Evolutionary conservation across 371 early-diverging fungal species (phyloP), one percentile per base, ranked within the genome.

Genomic region (Mortierella sp.): DNA sequence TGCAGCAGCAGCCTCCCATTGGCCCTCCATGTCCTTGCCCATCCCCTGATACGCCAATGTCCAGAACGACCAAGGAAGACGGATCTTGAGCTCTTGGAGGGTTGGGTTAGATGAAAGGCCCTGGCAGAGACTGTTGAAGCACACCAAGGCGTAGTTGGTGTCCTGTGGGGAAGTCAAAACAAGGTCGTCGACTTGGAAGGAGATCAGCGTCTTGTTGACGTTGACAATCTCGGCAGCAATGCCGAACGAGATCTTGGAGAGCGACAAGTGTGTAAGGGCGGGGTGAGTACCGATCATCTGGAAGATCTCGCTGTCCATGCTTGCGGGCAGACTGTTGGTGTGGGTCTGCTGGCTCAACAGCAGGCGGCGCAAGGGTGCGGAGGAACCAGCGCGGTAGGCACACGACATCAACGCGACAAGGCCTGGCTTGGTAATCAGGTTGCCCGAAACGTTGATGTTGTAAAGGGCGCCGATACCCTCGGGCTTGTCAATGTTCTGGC

Each of bases 391-490:
- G 14, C 72, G 79, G 34, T 72, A 61, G 46, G 80, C 55, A 37
- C 69, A 71, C 46, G 50, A 74, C 81, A 84, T 80, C 40, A 84
- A 11, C 8, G 64, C 75, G 19, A 74, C 34, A 28, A 84, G 70
- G 28, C 80, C 84, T 0, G 84, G 71, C 71, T 84, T 84, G 34
- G 84, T 74, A 46, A 84, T 75, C 37, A 73, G 77, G 51, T 84
- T 80, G 31, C 69, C 80, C 4, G 77, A 74, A 40, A 84, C n/a
- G 51, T 84, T 78, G 43, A 84, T 19, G 26, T 67, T 75, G 75
- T 50, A 46, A 3, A 84, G 69, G 2, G 75, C 59, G 5, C 80
- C 83, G 9, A 78, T 54, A 21, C 78, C 64, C 28, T 72, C 53
- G 19, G 74, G 51, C 8, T 51, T 51, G 9, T 81, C 81, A 24